Evolutionary conservation across 345 rosid genomes (phyloP).

Genomic region (Zanthoxylum bungeanum): DNA sequence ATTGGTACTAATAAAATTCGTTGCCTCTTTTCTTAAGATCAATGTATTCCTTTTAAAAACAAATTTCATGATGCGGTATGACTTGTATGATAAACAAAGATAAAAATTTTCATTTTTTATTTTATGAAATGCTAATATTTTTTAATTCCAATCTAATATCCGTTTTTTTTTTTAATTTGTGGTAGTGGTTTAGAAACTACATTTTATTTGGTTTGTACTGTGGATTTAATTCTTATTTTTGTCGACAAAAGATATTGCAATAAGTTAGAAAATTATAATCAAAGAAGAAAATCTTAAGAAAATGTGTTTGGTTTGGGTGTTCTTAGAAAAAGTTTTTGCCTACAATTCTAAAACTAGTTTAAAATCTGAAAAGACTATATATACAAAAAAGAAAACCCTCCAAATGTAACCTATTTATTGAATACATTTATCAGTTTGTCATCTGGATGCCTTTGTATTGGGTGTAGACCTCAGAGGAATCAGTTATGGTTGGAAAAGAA

Average conservation of each 20-base stretch:
- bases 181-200: not conserved
- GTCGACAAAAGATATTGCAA: not conserved
- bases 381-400: not conserved
- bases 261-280: too few relatives aligned
- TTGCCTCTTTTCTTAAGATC: not conserved
- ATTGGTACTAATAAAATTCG: not conserved
- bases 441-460: not conserved
- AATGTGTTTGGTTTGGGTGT: not conserved
- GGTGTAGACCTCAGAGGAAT: not conserved
- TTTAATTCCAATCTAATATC: not conserved
- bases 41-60: not conserved
- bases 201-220: not conserved
- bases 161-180: not conserved
- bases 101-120: not conserved
- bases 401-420: not conserved
- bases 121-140: not conserved
- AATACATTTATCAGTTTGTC: not conserved
- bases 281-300: too few relatives aligned
- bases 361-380: not conserved
- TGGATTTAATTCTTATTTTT: not conserved
- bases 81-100: not conserved
- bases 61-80: not conserved
- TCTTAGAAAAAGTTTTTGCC: not conserved
- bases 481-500: not conserved
- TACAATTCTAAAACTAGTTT: not conserved